Conservation (phyloP, 2,329 filamentous ascomycete genomes). For the Podosphaera aphanis region DNA sequence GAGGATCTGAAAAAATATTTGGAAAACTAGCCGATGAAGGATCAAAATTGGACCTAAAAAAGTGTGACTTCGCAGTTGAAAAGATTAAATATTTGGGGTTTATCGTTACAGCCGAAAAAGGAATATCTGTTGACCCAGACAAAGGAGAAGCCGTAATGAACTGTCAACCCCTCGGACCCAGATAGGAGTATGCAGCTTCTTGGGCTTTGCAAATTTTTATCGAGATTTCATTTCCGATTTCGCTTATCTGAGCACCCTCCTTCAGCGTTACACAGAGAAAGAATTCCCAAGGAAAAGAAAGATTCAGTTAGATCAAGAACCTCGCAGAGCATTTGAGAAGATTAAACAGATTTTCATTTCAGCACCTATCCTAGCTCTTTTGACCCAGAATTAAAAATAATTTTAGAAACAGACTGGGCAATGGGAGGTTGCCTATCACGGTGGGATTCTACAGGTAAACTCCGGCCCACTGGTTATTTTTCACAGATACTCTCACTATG, state of each 20-base stretch:
- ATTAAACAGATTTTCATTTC: no score
- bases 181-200: not conserved
- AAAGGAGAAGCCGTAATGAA: not conserved
- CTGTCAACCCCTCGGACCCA: not conserved
- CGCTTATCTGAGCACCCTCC: no score
- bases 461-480: not conserved
- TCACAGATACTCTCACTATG: not conserved
- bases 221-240: no score
- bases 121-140: not conserved
- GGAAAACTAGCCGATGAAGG: not conserved
- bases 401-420: not conserved
- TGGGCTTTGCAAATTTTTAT: not conserved
- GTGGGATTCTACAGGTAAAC: not conserved
- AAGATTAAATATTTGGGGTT: not conserved
- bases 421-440: not conserved
- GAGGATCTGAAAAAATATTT: not conserved
- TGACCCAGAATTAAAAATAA: not conserved
- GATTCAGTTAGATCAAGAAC: no score
- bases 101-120: not conserved
- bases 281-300: no score
- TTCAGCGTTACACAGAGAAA: no score
- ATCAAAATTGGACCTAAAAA: not conserved
- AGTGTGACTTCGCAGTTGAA: not conserved
- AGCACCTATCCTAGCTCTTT: no score
- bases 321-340: no score